Base-by-base conservation (phyloP, 345 rosid species). In the Isatis tinctoria region DNA sequence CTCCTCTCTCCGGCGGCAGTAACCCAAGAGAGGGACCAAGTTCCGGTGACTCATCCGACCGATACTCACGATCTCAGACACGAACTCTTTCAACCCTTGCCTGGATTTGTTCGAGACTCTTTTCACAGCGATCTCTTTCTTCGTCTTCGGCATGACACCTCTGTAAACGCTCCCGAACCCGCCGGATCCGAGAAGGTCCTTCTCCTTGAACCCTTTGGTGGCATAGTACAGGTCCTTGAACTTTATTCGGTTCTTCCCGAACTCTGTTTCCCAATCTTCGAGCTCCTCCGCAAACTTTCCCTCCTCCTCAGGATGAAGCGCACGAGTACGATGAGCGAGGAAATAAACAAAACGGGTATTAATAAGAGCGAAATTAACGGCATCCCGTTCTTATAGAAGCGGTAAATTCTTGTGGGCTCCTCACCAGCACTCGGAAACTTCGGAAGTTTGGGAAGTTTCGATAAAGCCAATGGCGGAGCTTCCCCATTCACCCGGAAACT, bases 21-120 rank as follows among this genome's bases (percentile, higher is more conserved):
- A 94, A 8, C 98, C 97, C 32, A 91, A 35, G 8, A 91, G 73
- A 73, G 87, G 98, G 8, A 89, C 98, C 70, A 91, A 63, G 73
- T 94, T 94, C 65, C 93, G 75, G 49, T 94, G 98, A 40, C 97
- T 87, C 80, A 94, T 91, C 72, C 93, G 88, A 20, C 98, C 98
- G 1, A 91, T 87, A 69, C 85, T 94, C 0, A 90, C 81, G 7
- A 94, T 91, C 82, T 94, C 96, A 1, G 98, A 81, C 14, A 82
- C 87, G 56, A 93, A 94, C 80, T 94, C 90, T 24, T 85, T 89
- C 74, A 93, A 60, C 8, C 98, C 98, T 78, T 93, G 98, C 28
- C 82, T 80, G 2, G 98, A 93, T 67, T 87, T 92, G 39, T 85
- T 87, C 3, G 90, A 86, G 35, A 93, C 81, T 70, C 84, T 79